A percentile compares a stretch with the other conserved stretches of the same genome.
These are phyloP conservation scores for Lichtheimia ornata DNA, from an alignment of 371 early-diverging fungal species.

Conservation along the genomic window DNA sequence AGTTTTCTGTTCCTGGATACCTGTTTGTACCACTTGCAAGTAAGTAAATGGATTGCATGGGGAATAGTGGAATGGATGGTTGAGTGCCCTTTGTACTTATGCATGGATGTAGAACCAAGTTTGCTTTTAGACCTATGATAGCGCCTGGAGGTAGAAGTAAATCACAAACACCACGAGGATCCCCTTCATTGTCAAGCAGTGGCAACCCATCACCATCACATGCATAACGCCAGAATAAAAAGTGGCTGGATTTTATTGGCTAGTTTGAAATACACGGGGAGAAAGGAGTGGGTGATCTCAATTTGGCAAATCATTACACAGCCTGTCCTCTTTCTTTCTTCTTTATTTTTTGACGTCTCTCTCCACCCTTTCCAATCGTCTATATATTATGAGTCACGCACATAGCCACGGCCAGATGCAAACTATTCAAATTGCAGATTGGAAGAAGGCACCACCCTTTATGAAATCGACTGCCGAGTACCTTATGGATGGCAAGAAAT, in stretches of 20 bases:
- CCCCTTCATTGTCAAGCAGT: background rate
- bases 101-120: conserved; percentile 58
- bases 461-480: conserved; percentile 37
- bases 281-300: background rate
- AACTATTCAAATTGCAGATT: conserved; percentile 45
- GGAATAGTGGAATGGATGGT: background rate
- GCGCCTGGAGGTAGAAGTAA: conserved; percentile 9
- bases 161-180: conserved; percentile 2
- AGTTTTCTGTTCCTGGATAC: conserved; percentile 77
- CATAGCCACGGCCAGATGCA: conserved; percentile 21
- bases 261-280: background rate
- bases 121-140: conserved; percentile 61
- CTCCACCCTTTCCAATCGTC: background rate
- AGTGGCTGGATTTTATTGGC: background rate
- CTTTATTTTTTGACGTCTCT: conserved; percentile 4
- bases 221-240: conserved; percentile 2
- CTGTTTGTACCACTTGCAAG: conserved; percentile 82
- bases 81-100: background rate
- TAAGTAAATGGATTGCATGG: conserved; percentile 24
- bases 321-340: conserved; percentile 4
- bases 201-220: conserved; percentile 9
- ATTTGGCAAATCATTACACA: conserved; percentile 2
- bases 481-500: conserved; percentile 50
- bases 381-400: conserved; percentile 18
- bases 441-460: conserved; percentile 42